These are phyloP conservation scores for Ophiosphaerella herpotricha DNA, from an alignment of 2,329 filamentous ascomycete species.

Conservation along the genomic window DNA sequence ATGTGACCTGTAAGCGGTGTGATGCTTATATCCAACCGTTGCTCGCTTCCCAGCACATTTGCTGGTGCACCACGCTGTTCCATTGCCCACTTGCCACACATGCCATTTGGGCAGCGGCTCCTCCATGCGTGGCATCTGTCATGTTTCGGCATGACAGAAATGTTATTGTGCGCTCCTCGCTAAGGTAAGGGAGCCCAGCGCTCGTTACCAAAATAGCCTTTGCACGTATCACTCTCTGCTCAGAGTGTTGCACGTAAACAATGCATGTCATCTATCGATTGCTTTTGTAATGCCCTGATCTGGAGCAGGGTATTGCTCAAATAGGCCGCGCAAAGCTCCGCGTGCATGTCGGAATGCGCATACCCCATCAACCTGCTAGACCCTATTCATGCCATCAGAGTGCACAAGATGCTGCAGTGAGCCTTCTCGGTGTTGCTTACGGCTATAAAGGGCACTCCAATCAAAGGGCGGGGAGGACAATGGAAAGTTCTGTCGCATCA, in stretches of 20 bases:
- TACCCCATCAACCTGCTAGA: background rate
- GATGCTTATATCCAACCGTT: conserved; percentile 28
- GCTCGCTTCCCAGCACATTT: conserved; percentile 7
- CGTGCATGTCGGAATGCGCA: background rate
- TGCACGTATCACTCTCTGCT: conserved; percentile 15
- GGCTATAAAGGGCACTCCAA: conserved; percentile 8
- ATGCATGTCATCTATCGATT: conserved; percentile 36
- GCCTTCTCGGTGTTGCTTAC: conserved; percentile 11
- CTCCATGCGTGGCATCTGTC: conserved; percentile 1
- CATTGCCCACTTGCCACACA: background rate
- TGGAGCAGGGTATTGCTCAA: background rate
- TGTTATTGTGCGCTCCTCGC: background rate
- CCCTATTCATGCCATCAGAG: conserved; percentile 1
- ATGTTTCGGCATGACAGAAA: conserved; percentile 3
- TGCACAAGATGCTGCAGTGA: conserved; percentile 14
- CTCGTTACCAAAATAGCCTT: conserved; percentile 12
- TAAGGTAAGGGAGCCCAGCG: conserved; percentile 1
- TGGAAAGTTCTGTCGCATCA: conserved; percentile 15
- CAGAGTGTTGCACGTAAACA: conserved; percentile 10
- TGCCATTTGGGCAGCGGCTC: background rate
- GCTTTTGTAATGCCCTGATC: background rate
- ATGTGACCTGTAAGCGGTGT: conserved; percentile 44
- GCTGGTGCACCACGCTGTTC: conserved; percentile 1
- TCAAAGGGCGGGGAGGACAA: conserved; percentile 1
- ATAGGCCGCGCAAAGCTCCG: conserved; percentile 1